phyloP scores from a whole-genome alignment of 2,329 filamentous ascomycete genomes.

The Aspergillus bombycis region DNA sequence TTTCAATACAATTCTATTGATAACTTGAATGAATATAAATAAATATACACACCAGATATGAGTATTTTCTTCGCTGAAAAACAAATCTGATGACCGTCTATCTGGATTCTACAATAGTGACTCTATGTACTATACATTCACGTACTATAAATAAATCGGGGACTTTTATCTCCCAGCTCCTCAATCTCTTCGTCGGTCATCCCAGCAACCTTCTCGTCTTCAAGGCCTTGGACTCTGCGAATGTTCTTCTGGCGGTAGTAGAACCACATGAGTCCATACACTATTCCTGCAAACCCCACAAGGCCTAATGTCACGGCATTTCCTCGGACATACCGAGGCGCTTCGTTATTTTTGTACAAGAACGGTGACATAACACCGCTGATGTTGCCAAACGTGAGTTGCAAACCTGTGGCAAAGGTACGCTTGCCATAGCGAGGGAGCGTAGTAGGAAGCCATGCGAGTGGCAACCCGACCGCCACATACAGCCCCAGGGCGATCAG shows the following conservation, averaged over 20 bases:
- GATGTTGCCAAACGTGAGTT: slow-evolving; percentile 71
- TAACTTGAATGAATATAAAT: no score
- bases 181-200: slow-evolving; percentile 47
- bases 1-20: not conserved
- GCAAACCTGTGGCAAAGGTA: slow-evolving; percentile 71
- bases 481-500: slow-evolving; percentile 76
- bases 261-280: slow-evolving; percentile 60
- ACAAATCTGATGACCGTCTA: not conserved
- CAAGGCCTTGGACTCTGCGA: slow-evolving; percentile 37
- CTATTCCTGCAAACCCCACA: slow-evolving; percentile 57
- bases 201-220: slow-evolving; percentile 43
- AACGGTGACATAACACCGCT: slow-evolving; percentile 76
- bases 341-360: slow-evolving; percentile 49
- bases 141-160: slow-evolving; percentile 43
- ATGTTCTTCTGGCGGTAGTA: slow-evolving; percentile 56
- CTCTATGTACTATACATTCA: slow-evolving; percentile 24
- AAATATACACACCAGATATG: not conserved
- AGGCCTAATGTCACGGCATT: slow-evolving; percentile 65
- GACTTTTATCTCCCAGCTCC: slow-evolving; percentile 48
- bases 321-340: slow-evolving; percentile 62
- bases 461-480: slow-evolving; percentile 57
- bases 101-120: not conserved
- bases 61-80: not conserved
- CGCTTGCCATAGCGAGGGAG: slow-evolving; percentile 75
- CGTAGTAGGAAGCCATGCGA: slow-evolving; percentile 66